Base-by-base conservation (phyloP, 1,284 basidiomycete genomes). In the Fomitopsis schrenkii region DNA sequence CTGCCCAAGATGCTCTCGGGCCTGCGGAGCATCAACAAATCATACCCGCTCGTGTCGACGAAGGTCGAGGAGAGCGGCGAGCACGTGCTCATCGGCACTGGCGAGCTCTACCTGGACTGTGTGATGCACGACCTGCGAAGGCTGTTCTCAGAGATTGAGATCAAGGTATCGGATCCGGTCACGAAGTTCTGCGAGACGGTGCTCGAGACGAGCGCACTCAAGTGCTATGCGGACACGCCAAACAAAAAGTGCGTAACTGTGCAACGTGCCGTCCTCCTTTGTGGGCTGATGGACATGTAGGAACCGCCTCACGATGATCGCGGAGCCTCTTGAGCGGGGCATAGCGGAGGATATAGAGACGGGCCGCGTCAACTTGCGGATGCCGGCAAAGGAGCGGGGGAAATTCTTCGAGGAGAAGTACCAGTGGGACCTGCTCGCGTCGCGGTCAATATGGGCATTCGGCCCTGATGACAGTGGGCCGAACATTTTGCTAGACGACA, bases 381-480 rank as follows among this genome's bases (percentile, higher is more conserved):
- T 97, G 93, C 85, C 93, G 3, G 84, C 92, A 46, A 97, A 97
- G 76, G 94, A 97, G 71, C 83, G 96, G 53, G 96, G 95, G 41
- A 91, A 88, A 62, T 94, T 95, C 79, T 97, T 98, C 76, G 88
- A 97, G 76, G 89, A 93, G 71, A 96, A 95, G 74, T 98, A 98
- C 75, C 93, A 97, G 62, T 99, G 97, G 97, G 97, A 99, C 79
- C 75, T 98, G 70, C 84, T 99, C 64, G 97, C 97, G 2, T 96
- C 95, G 53, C 85, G 97, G 62, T 98, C 96, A 70, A 97, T 99
- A 77, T 99, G 97, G 97, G 95, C 96, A n/a, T 99, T 99, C 76
- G 97, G 97, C 26, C 97, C 97, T 5, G 95, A 98, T 66, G 95
- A 97, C 57, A 91, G 89, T 67, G 95, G 95, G 0, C 87, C 97